A percentile compares a stretch with the other conserved stretches of the same genome.
These are phyloP conservation scores for Pleurotus tuber-regium DNA, from an alignment of 768 basidiomycete species.

Conservation along the genomic window DNA sequence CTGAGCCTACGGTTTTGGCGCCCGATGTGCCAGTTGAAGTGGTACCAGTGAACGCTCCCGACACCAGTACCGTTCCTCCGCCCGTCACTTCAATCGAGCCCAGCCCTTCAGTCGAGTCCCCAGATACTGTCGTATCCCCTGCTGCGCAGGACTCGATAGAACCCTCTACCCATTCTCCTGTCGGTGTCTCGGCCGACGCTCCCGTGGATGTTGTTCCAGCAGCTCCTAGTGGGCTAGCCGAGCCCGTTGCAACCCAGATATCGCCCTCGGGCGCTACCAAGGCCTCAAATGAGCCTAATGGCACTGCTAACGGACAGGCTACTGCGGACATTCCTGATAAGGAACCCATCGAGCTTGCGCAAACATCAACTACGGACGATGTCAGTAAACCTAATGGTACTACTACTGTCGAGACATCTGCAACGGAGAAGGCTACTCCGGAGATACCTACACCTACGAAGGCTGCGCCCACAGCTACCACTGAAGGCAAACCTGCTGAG, in stretches of 20 bases:
- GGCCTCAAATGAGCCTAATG: not conserved
- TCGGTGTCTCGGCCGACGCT: constrained; percentile 1
- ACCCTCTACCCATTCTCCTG: constrained; percentile 21
- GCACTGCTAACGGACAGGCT: not conserved
- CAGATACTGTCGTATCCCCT: constrained; percentile 7
- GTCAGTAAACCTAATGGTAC: not conserved
- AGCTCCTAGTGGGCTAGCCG: not conserved
- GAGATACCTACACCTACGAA: constrained; percentile 10
- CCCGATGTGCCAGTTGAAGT: constrained; percentile 35
- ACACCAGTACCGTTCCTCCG: constrained; percentile 29
- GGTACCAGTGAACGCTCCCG: constrained; percentile 38
- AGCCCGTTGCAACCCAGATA: too few relatives aligned
- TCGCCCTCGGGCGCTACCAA: not conserved
- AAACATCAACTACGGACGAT: too few relatives aligned
- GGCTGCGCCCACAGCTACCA: constrained; percentile 6
- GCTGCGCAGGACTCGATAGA: constrained; percentile 5
- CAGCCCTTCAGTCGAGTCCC: not conserved
- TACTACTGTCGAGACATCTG: constrained; percentile 3
- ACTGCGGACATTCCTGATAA: too few relatives aligned
- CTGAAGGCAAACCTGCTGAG: not conserved
- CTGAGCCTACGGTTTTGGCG: constrained; percentile 19
- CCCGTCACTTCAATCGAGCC: constrained; percentile 7
- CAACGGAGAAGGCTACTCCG: constrained; percentile 5
- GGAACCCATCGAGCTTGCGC: too few relatives aligned
- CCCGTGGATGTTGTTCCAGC: constrained; percentile 9